Evolutionary conservation across 108 stramenopile species (phyloP).

Genomic region (Mediolabrus comicus): DNA sequence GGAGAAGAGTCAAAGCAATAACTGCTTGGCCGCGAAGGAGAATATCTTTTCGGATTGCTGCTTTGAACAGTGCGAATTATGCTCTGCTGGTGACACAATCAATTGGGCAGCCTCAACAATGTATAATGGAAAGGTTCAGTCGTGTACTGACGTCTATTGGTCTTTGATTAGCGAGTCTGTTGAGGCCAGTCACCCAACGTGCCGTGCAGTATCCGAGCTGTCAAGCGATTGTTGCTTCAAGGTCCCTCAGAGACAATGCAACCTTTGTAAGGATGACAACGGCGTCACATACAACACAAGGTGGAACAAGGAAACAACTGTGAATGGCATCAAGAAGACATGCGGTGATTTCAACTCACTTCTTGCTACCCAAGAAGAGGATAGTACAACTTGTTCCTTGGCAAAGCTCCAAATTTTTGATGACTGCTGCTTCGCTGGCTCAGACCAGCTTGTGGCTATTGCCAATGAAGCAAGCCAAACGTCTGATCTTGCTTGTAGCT

Average conservation of each 20-base stretch:
- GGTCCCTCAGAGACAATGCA: slow-evolving; percentile 31
- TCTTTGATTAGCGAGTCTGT: slow-evolving; percentile 31
- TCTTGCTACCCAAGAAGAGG: slow-evolving; percentile 39
- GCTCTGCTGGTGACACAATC: slow-evolving; percentile 26
- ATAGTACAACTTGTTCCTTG: slow-evolving; percentile 29
- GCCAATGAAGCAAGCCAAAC: slow-evolving; percentile 8
- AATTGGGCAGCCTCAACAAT: slow-evolving; percentile 41
- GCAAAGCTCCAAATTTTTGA: slow-evolving; percentile 40
- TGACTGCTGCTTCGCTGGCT: slow-evolving; percentile 47
- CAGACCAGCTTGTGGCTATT: slow-evolving; percentile 27
- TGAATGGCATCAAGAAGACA: slow-evolving; percentile 37
- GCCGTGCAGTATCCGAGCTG: slow-evolving; percentile 14
- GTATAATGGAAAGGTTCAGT: slow-evolving; percentile 33
- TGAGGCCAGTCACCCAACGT: slow-evolving; percentile 22
- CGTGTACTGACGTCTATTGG: slow-evolving; percentile 46
- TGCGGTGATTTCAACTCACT: slow-evolving; percentile 51
- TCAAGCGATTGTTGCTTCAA: slow-evolving; percentile 41
- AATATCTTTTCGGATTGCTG: slow-evolving; percentile 46
- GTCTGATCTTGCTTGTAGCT: slow-evolving; percentile 23
- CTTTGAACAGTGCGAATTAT: slow-evolving; percentile 44
- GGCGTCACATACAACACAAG: slow-evolving; percentile 44
- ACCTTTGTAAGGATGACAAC: slow-evolving; percentile 38
- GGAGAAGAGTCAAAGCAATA: slow-evolving; percentile 45
- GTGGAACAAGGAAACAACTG: slow-evolving; percentile 41
- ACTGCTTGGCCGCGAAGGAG: slow-evolving; percentile 41